Evolutionary conservation across 2,329 filamentous ascomycete species (phyloP).

Genomic region (Phaeoacremonium minimum): DNA sequence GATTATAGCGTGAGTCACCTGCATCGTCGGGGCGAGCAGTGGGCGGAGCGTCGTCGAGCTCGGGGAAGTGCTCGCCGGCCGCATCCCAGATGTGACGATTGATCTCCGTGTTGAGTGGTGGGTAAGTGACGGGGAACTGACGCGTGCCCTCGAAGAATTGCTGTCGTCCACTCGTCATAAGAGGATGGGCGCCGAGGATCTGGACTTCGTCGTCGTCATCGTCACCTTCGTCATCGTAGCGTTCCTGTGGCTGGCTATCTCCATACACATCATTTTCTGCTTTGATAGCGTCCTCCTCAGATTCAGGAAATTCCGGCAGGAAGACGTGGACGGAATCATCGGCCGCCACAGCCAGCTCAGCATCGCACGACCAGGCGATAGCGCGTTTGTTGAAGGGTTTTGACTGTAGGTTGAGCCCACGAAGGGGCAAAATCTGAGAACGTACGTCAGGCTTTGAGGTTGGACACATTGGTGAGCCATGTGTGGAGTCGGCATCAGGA

Average conservation of each 20-base stretch:
- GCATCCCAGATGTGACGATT: constrained; percentile 39
- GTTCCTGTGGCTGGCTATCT: neutral
- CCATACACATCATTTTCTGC: neutral
- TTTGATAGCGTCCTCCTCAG: neutral
- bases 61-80: constrained; percentile 27
- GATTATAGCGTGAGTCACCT: neutral
- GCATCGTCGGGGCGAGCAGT: constrained; percentile 1
- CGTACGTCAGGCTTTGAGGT: constrained; percentile 4
- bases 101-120: constrained; percentile 32
- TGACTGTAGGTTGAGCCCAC: constrained; percentile 22
- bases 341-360: constrained; percentile 51
- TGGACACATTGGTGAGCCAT: neutral
- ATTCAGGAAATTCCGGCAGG: constrained; percentile 38
- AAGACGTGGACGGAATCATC: constrained; percentile 50
- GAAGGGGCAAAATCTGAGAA: constrained; percentile 40
- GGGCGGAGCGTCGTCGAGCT: constrained; percentile 7
- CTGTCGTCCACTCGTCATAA: constrained; percentile 10
- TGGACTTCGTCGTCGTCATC: constrained; percentile 16
- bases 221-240: constrained; percentile 1
- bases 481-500: no score
- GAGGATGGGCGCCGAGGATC: constrained; percentile 12
- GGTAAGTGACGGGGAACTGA: constrained; percentile 28
- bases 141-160: constrained; percentile 27
- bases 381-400: constrained; percentile 27
- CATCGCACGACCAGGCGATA: constrained; percentile 51